Evolutionary conservation across 768 basidiomycete genomes (phyloP), one percentile per base, ranked within the genome.

Genomic region (Hortiboletus flavorubellus): DNA sequence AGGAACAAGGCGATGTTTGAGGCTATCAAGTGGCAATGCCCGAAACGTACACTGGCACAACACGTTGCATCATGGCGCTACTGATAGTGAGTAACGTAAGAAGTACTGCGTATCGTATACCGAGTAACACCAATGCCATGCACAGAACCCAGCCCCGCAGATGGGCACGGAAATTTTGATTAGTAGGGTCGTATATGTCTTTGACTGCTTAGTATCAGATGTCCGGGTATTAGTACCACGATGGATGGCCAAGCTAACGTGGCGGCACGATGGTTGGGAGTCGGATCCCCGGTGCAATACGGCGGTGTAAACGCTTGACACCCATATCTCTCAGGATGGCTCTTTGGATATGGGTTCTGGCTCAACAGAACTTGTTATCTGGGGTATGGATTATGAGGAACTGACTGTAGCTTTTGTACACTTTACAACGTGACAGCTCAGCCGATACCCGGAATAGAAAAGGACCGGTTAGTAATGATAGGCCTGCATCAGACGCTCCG

Each of bases 1-100:
- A 53, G 57, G 63, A 54, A 55, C 62, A 16, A 53, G 53, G 63
- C 59, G 38, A 58, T 67, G 60, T 49, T 38, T 45, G 54, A 54
- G 26, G 5, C 26, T 26, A 26, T 26, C 26, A 43, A 51, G 26
- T 46, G 59, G 53, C 64, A 21, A 40, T 60, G 58, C 33, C 18
- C 21, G 29, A 16, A 61, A 61, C 50, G 53, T 47, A 41, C 54
- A 23, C 45, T 37, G 46, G 43, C 6, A 34, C 26, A 26, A 26
- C 26, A 26, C 29, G 33, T 31, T 56, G 54, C 26, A 26, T 26
- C 26, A 53, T 48, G 47, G 40, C 39, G 49, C 44, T 39, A 23
- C 21, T 21, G 21, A 21, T 21, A 21, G 21, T 21, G 34, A 30
- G 18, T 11, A 38, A 10, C 33, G 23, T 23, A 16, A 21, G 52